Percentiles rank a stretch among this genome's conserved stretches.
Conservation (phyloP, 306 rosid genomes). For the Citrullus mucosospermus region DNA sequence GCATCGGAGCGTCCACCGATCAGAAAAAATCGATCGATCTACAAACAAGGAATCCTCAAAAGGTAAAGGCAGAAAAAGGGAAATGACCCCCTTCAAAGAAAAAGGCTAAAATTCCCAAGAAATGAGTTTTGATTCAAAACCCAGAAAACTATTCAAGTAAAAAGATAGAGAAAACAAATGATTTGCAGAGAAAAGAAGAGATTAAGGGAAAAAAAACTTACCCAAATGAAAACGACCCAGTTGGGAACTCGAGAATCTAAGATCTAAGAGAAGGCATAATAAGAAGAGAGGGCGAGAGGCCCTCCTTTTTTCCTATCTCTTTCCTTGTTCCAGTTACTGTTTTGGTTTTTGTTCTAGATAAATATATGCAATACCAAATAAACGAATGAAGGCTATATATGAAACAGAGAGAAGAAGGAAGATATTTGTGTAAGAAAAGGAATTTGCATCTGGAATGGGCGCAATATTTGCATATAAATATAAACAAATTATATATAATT, state of each 20-base stretch:
- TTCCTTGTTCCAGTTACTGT: slow-evolving; percentile 27
- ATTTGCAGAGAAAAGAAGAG: neutral
- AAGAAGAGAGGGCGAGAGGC: slow-evolving; percentile 81
- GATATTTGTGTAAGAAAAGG: slow-evolving; percentile 30
- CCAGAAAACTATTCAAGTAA: neutral
- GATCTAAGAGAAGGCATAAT: slow-evolving; percentile 73
- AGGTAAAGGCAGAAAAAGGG: neutral
- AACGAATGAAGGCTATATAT: slow-evolving; percentile 32
- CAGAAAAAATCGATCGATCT: neutral
- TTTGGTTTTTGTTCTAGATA: slow-evolving; percentile 29
- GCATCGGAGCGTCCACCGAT: neutral
- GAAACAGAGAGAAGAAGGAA: slow-evolving; percentile 7
- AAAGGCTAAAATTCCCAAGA: neutral
- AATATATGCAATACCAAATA: slow-evolving; percentile 15
- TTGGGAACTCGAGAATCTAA: slow-evolving; percentile 51
- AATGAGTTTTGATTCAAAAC: slow-evolving; percentile 4
- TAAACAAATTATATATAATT: slow-evolving; percentile 3
- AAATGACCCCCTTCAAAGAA: neutral
- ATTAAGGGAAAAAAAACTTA: neutral
- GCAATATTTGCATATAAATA: slow-evolving; percentile 5
- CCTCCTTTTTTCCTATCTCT: slow-evolving; percentile 32
- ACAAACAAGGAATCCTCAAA: neutral
- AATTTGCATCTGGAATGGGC: slow-evolving; percentile 26
- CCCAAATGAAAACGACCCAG: slow-evolving; percentile 66
- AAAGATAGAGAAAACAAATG: neutral